A percentile compares a stretch with the other conserved stretches of the same genome.
Evolutionary conservation across 139 green algal genomes (phyloP).

Genomic region (Chlamydomonas eustigma): DNA sequence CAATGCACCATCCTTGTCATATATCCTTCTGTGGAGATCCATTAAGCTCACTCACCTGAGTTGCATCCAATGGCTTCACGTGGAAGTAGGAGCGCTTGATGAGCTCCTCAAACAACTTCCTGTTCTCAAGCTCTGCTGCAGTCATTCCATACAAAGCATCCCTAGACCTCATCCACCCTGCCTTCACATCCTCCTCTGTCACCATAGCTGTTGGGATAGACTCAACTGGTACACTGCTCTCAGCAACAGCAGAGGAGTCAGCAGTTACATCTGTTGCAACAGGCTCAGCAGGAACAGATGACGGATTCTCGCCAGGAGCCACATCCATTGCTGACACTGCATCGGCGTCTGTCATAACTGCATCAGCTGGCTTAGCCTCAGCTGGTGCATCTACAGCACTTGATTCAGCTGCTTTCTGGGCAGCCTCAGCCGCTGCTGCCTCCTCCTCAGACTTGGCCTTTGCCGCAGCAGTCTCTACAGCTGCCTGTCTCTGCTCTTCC

Average conservation of each 20-base stretch:
- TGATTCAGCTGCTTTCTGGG: background rate
- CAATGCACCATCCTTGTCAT: no score
- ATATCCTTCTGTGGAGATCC: no score
- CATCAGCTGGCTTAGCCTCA: background rate
- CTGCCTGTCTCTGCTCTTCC: slow-evolving; percentile 3
- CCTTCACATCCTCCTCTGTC: slow-evolving; percentile 11
- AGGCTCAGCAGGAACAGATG: background rate
- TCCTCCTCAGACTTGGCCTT: background rate
- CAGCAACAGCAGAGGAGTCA: background rate
- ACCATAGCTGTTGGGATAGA: background rate
- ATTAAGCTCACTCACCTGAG: slow-evolving; percentile 17
- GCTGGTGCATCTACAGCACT: background rate
- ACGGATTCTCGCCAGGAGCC: background rate
- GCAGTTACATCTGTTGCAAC: background rate
- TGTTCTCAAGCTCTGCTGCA: background rate
- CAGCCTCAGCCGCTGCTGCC: background rate
- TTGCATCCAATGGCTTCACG: slow-evolving; percentile 71
- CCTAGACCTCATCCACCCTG: background rate
- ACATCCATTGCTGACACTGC: background rate
- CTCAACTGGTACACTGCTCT: background rate
- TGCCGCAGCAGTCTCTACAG: background rate
- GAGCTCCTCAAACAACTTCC: background rate
- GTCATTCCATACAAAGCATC: background rate
- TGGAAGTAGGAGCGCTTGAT: slow-evolving; percentile 79
- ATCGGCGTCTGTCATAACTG: background rate